Conservation (phyloP, 139 green algal genomes). For the Tetraselmis striata region DNA sequence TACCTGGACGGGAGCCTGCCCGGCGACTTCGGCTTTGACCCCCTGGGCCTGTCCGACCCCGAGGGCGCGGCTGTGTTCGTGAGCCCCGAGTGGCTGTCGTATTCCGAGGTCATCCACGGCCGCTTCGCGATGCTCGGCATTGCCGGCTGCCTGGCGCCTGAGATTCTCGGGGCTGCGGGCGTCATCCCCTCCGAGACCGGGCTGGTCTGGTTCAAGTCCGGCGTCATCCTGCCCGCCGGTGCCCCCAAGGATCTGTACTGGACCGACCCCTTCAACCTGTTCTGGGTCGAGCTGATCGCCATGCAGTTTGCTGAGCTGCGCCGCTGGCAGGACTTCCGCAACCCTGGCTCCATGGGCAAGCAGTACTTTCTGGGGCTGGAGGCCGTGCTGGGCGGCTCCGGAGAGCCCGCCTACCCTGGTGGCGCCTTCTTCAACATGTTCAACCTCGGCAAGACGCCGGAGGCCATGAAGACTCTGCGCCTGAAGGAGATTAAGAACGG, state of each 20-base stretch:
- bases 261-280: constrained; percentile 87
- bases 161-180: constrained; percentile 75
- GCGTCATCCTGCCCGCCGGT: constrained; percentile 79
- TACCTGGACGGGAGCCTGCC: constrained; percentile 93
- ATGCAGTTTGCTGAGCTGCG: constrained; percentile 96
- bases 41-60: constrained; percentile 89
- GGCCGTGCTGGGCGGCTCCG: constrained; percentile 67
- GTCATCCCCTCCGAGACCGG: constrained; percentile 72
- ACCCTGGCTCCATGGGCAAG: constrained; percentile 84
- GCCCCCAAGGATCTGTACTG: constrained; percentile 76
- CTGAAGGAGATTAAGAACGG: constrained; percentile 97
- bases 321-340: constrained; percentile 69
- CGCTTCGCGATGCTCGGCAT: constrained; percentile 95
- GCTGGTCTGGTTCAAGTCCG: constrained; percentile 79
- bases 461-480: constrained; percentile 77
- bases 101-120: constrained; percentile 65
- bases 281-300: constrained; percentile 86
- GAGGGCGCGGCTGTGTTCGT: constrained; percentile 85
- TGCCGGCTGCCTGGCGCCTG: constrained; percentile 84
- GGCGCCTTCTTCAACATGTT: constrained; percentile 95
- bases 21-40: constrained; percentile 85
- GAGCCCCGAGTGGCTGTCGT: constrained; percentile 89
- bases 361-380: constrained; percentile 97
- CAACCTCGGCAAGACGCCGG: constrained; percentile 72
- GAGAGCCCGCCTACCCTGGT: constrained; percentile 88